These are phyloP conservation scores for Diutina rugosa DNA, from an alignment of 1,139 yeast species.

Conservation along the genomic window DNA sequence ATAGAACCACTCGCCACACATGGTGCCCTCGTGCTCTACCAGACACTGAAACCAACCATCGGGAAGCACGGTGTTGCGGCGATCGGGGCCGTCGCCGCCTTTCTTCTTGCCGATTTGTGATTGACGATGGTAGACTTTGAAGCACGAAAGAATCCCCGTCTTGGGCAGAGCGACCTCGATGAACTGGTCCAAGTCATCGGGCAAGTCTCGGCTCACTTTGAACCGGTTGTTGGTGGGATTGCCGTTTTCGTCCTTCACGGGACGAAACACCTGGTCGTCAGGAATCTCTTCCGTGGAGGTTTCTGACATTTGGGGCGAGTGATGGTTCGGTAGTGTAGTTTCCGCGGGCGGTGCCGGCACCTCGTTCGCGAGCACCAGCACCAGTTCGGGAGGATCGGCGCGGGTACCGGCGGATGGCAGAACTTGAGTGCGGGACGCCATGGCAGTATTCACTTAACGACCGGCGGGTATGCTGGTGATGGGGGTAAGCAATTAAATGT, in stretches of 20 bases:
- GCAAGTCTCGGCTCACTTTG: background rate
- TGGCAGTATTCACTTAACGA: background rate
- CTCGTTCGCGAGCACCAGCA: background rate
- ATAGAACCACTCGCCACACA: background rate
- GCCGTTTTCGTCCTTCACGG: background rate
- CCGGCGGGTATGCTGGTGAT: background rate
- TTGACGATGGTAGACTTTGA: background rate
- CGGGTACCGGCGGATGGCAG: background rate
- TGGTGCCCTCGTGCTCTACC: background rate
- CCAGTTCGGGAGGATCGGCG: background rate
- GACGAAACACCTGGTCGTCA: background rate
- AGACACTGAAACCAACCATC: background rate
- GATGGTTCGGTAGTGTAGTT: background rate
- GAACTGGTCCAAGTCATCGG: background rate
- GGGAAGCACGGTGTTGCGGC: background rate
- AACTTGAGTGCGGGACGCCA: background rate
- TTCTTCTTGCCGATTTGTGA: background rate
- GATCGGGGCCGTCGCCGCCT: background rate
- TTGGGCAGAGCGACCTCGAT: background rate
- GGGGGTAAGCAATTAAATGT: background rate
- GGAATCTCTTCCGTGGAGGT: background rate
- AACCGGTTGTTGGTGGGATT: background rate
- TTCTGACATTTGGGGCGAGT: background rate
- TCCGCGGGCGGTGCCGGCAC: background rate
- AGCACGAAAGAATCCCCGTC: background rate